Conservation (phyloP, 2,329 filamentous ascomycete species). For the Ascochyta clinopodiicola region DNA sequence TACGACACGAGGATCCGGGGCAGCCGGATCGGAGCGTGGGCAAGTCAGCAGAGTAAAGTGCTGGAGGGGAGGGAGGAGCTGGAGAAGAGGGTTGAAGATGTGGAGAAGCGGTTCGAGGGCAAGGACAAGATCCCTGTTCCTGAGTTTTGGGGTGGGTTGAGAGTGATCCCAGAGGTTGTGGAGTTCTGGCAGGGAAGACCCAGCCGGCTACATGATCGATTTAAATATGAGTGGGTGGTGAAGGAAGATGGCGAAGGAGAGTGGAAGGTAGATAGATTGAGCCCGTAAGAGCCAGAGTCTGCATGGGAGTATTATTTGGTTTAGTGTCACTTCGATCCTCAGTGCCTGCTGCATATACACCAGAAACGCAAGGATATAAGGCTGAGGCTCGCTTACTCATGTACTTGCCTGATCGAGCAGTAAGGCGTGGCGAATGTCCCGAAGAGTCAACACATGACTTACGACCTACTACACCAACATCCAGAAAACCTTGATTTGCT, state of each 20-base stretch:
- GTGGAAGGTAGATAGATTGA: conserved; percentile 77
- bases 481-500: no score
- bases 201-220: conserved; percentile 91
- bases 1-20: conserved; percentile 74
- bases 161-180: conserved; percentile 82
- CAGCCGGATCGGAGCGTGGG: conserved; percentile 89
- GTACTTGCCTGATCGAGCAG: background rate
- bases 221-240: conserved; percentile 75
- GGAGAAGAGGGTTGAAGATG: conserved; percentile 77
- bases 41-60: conserved; percentile 84
- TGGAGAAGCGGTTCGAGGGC: conserved; percentile 76
- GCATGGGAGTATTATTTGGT: background rate
- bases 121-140: conserved; percentile 85
- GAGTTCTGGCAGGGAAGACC: conserved; percentile 97
- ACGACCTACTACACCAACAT: no score
- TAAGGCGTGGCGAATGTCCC: background rate
- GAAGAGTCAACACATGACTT: background rate
- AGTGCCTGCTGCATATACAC: background rate
- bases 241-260: conserved; percentile 50
- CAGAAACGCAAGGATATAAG: background rate
- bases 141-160: conserved; percentile 91
- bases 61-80: conserved; percentile 73
- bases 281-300: conserved; percentile 59
- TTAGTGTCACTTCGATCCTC: background rate
- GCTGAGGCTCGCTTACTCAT: background rate